phyloP scores from a whole-genome alignment of 2,329 filamentous ascomycete species.

The Plenodomus biglobosus region DNA sequence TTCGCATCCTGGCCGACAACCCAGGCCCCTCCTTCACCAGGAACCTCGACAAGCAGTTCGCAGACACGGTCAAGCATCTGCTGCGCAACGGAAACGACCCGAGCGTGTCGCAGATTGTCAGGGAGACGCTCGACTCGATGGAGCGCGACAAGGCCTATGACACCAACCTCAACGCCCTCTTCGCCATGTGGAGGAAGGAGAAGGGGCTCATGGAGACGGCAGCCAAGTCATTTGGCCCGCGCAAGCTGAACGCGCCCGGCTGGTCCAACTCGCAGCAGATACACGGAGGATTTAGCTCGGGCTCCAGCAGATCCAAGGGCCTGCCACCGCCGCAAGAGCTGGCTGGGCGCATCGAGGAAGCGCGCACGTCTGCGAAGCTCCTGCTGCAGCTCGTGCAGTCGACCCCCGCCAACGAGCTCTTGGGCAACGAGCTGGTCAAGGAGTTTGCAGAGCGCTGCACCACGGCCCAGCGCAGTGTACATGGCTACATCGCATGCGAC shows the following conservation, averaged over 20 bases:
- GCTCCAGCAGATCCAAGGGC: conserved; percentile 20
- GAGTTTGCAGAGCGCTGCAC: conserved; percentile 90
- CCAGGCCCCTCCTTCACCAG: conserved; percentile 88
- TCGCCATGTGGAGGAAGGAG: conserved; percentile 88
- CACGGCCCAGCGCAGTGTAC: conserved; percentile 76
- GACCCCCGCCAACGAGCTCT: conserved; percentile 73
- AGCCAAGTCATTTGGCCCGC: conserved; percentile 40
- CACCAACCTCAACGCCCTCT: conserved; percentile 68
- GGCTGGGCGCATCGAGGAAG: conserved; percentile 82
- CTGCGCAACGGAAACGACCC: conserved; percentile 70
- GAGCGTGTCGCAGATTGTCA: conserved; percentile 79
- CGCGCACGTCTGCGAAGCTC: conserved; percentile 84
- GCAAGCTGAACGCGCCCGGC: conserved; percentile 49
- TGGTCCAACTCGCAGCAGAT: conserved; percentile 34
- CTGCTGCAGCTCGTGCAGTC: conserved; percentile 90
- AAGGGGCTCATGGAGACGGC: conserved; percentile 55
- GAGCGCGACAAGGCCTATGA: conserved; percentile 72
- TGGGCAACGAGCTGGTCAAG: conserved; percentile 82
- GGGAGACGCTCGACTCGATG: conserved; percentile 82
- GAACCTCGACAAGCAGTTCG: conserved; percentile 84
- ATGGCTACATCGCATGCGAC: conserved; percentile 79
- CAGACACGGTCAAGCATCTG: conserved; percentile 72
- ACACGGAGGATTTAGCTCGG: conserved; percentile 24
- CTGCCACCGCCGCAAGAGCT: conserved; percentile 74
- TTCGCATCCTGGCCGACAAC: conserved; percentile 89